phyloP scores from a whole-genome alignment of 192 early-diverging fungal species.

The Mortierella alpina region DNA sequence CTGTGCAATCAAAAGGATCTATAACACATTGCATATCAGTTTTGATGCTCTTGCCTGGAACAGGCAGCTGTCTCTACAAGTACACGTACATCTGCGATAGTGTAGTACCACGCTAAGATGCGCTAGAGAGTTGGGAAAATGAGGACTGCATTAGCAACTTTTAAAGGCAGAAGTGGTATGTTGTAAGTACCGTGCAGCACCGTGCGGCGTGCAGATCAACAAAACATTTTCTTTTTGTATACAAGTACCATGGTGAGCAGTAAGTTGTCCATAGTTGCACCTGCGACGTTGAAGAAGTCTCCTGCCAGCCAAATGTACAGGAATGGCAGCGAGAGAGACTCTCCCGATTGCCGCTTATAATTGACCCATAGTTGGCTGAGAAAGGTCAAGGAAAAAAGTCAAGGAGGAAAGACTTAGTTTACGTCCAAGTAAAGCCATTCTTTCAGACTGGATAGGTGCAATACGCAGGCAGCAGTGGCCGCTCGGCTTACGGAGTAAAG shows the following conservation, averaged over 20 bases:
- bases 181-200: too few relatives aligned
- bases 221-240: conserved; percentile 10
- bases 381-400: too few relatives aligned
- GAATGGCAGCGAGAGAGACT: conserved; percentile 78
- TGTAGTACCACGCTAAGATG: conserved; percentile 47
- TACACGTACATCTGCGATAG: conserved; percentile 40
- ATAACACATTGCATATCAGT: too few relatives aligned
- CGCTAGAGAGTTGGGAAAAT: conserved; percentile 5
- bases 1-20: conserved; percentile 34
- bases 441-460: background rate
- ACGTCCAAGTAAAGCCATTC: background rate
- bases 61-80: background rate
- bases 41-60: background rate
- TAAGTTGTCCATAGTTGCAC: conserved; percentile 75
- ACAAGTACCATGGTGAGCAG: conserved; percentile 78
- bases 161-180: background rate
- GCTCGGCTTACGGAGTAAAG: conserved; percentile 31
- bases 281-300: conserved; percentile 78
- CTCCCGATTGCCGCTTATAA: conserved; percentile 79
- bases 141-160: background rate
- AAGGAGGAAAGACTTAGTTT: background rate
- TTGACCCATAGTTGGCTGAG: conserved; percentile 79
- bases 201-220: too few relatives aligned
- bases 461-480: too few relatives aligned
- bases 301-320: conserved; percentile 80